Evolutionary conservation across 305 asterid genomes (phyloP), one percentile per base, ranked within the genome.

Genomic region (Fraxinus greggii): DNA sequence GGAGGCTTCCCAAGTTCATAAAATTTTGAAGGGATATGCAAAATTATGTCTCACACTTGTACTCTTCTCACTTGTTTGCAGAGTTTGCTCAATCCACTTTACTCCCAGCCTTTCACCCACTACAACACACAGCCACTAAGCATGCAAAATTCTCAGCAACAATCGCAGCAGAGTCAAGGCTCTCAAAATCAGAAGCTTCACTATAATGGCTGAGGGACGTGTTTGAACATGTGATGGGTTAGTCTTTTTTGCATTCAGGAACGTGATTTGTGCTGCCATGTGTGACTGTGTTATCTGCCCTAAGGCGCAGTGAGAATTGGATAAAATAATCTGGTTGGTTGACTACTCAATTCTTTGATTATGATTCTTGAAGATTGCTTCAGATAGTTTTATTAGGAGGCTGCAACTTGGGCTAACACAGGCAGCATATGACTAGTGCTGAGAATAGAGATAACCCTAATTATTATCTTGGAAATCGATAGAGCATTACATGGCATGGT

Each of bases 101-200:
- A 94, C 80, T 90, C 97, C 72, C 99, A 94, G 87, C 98, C 99
- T 23, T 93, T 90, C 76, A 86, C 89, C 7, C 97, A 91, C 91
- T 96, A 94, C 88, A 96, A 88, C 80, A 38, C 97, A 0, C 98
- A 89, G 87, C 97, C 97, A 36, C 85, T 83, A 73, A 95, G 88
- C 77, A 81, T 89, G 86, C 97, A 91, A 88, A 84, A 88, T 80
- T 63, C 95, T 70, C 97, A 89, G 85, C 98, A 87, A 82, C 98
- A 92, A 15, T 77, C 90, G 51, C 97, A 93, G 86, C 97, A 88
- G 83, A 92, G 90, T 73, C 97, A 91, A 88, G 90, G 89, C 80
- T 87, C 92, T 40, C 97, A 92, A 87, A 95, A 88, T 83, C 97
- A 89, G 80, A 93, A 95, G 82, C 89, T 90, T 82, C 98, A 92